These are phyloP conservation scores for Alternaria postmessia DNA, from an alignment of 2,329 filamentous ascomycete species.

Conservation along the genomic window DNA sequence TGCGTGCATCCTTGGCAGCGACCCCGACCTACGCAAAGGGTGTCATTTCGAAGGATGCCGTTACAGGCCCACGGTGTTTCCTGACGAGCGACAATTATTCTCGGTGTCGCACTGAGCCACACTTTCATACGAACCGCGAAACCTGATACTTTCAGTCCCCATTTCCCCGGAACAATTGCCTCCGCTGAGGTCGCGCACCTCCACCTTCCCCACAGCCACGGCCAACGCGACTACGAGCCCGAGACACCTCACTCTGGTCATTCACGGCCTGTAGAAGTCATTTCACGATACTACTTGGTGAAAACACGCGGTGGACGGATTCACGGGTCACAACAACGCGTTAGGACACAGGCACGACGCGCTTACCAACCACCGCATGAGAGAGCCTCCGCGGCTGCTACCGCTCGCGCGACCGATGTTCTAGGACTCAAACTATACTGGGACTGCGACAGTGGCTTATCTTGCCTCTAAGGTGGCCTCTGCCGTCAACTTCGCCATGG, in stretches of 20 bases:
- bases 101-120: conserved; percentile 43
- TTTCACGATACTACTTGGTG: conserved; percentile 14
- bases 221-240: conserved; percentile 37
- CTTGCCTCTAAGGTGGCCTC: conserved; percentile 51
- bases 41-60: conserved; percentile 36
- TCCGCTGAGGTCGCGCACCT: conserved; percentile 28
- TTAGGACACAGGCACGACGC: conserved; percentile 37
- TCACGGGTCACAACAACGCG: conserved; percentile 34
- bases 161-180: conserved; percentile 34
- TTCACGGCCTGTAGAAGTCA: not conserved
- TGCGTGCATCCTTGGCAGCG: conserved; percentile 16
- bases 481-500: conserved; percentile 53
- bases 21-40: conserved; percentile 38
- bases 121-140: conserved; percentile 47
- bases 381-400: conserved; percentile 28
- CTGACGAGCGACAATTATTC: conserved; percentile 34
- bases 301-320: conserved; percentile 13
- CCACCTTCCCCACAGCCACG: conserved; percentile 34
- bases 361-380: conserved; percentile 38
- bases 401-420: conserved; percentile 36
- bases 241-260: conserved; percentile 21
- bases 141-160: conserved; percentile 25
- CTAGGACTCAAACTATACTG: conserved; percentile 21
- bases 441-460: conserved; percentile 46
- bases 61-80: conserved; percentile 33